phyloP scores from a whole-genome alignment of 116 monocot species.

The Phalaenopsis hybrid region DNA sequence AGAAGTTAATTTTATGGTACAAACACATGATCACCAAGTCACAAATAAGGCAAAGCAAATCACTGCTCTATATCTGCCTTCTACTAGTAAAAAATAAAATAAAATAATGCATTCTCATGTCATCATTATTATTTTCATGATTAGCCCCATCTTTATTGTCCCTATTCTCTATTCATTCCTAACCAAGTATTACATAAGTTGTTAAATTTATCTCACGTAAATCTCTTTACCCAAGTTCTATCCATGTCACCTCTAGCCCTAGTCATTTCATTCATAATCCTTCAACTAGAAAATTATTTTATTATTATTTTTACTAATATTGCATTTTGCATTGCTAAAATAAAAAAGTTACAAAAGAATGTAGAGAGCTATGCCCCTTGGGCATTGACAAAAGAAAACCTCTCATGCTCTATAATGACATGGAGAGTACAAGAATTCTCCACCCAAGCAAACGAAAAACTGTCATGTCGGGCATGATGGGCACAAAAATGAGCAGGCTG shows the following conservation, averaged over 20 bases:
- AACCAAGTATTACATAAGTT: background rate
- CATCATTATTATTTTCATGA: background rate
- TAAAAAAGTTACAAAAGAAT: too few relatives aligned
- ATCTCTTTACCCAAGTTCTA: background rate
- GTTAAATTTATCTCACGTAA: background rate
- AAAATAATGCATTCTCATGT: background rate
- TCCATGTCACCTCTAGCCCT: background rate
- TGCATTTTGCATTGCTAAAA: too few relatives aligned
- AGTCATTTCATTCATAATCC: background rate
- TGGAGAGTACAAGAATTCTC: too few relatives aligned
- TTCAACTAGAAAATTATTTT: background rate
- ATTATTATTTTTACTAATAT: too few relatives aligned
- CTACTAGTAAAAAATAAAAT: background rate
- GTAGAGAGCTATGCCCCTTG: too few relatives aligned
- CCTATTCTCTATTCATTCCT: background rate
- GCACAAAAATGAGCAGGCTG: too few relatives aligned
- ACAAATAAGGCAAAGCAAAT: background rate
- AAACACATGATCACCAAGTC: background rate
- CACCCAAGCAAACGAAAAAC: too few relatives aligned
- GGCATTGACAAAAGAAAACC: too few relatives aligned
- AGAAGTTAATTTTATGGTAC: background rate
- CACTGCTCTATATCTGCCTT: background rate
- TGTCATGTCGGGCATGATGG: too few relatives aligned
- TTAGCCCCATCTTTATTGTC: background rate
- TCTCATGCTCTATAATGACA: too few relatives aligned